Evolutionary conservation across 108 stramenopile species (phyloP).

Genomic region (Conticribra weissflogii): DNA sequence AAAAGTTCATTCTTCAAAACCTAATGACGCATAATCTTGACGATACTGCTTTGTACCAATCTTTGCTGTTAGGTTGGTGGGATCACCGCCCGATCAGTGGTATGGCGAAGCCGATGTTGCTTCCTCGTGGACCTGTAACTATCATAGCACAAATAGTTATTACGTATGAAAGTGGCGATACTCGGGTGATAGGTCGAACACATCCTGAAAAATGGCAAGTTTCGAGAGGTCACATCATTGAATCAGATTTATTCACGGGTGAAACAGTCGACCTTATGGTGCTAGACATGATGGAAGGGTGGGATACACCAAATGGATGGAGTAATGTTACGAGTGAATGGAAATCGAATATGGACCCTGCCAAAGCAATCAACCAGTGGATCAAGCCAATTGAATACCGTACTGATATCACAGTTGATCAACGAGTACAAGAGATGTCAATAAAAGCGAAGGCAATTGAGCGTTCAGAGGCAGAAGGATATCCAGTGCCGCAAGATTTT

Average conservation of each 20-base stretch:
- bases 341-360: neutral
- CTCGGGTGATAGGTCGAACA: constrained; percentile 8
- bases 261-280: constrained; percentile 38
- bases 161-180: constrained; percentile 11
- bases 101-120: constrained; percentile 26
- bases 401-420: constrained; percentile 24
- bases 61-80: too few species aligned
- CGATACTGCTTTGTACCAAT: too few species aligned
- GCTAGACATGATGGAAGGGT: constrained; percentile 24
- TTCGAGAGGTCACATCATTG: constrained; percentile 27
- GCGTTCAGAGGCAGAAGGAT: neutral
- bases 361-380: constrained; percentile 22
- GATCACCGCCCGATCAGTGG: constrained; percentile 39
- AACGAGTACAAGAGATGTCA: constrained; percentile 20
- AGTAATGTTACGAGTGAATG: neutral
- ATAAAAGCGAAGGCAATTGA: constrained; percentile 17
- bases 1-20: too few species aligned
- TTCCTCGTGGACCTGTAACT: constrained; percentile 28
- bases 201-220: constrained; percentile 29
- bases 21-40: too few species aligned
- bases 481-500: neutral
- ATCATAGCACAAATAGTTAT: constrained; percentile 30
- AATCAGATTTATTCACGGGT: constrained; percentile 47
- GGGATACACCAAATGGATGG: constrained; percentile 34
- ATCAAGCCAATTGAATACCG: constrained; percentile 10